Evolutionary conservation across 1,139 yeast species (phyloP).

Genomic region (Casaregolazyma lundiana): DNA sequence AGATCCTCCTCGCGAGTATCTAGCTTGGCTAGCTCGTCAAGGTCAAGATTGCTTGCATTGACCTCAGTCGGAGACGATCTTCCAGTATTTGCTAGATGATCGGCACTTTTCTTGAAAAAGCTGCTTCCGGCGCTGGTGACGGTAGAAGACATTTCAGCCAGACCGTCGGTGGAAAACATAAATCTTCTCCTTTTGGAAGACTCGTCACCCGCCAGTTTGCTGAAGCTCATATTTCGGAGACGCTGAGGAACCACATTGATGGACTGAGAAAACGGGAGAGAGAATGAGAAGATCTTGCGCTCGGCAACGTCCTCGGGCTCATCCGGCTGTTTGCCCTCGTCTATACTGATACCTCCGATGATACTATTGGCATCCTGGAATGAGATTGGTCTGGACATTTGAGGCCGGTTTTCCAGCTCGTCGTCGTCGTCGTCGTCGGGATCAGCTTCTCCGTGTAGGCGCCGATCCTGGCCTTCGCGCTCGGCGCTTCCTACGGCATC

Average conservation of each 20-base stretch:
- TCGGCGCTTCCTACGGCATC: constrained; percentile 1
- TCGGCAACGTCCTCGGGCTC: constrained; percentile 12
- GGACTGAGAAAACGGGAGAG: constrained; percentile 26
- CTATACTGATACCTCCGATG: constrained; percentile 27
- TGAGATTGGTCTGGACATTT: constrained; percentile 11
- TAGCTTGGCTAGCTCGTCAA: constrained; percentile 20
- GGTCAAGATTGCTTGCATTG: constrained; percentile 12
- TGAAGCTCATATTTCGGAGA: neutral
- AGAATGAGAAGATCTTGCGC: constrained; percentile 27
- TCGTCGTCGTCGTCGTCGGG: constrained; percentile 3
- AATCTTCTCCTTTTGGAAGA: neutral
- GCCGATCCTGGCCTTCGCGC: neutral
- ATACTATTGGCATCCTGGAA: constrained; percentile 29
- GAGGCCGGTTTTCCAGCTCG: neutral
- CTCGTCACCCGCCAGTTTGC: neutral
- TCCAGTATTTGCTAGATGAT: neutral
- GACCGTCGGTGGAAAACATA: neutral
- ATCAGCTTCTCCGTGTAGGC: neutral
- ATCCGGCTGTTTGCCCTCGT: constrained; percentile 6
- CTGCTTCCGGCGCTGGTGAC: neutral
- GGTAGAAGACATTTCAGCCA: neutral
- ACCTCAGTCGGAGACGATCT: constrained; percentile 3
- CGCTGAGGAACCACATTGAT: neutral
- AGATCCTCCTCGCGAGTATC: constrained; percentile 46
- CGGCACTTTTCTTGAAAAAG: neutral